Base-by-base conservation (phyloP, 805 yeast species). In the Wickerhamiella occidentalis region DNA sequence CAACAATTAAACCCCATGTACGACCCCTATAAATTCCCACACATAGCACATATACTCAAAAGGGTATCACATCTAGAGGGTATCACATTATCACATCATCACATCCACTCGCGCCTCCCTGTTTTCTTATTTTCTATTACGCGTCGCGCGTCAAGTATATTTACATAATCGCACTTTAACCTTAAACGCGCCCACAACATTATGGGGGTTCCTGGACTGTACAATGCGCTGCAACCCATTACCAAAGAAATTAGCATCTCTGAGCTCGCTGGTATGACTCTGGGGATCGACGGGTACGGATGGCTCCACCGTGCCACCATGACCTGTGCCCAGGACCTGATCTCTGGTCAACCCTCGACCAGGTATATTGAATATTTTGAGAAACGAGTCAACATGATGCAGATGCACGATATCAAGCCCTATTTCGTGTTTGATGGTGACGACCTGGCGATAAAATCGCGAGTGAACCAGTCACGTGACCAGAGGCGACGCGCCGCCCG, bases 341-440 rank as follows among this genome's bases (percentile, higher is more conserved):
- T 86, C 7, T 68, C 75, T 47, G 84, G 77, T 9, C 64, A 67
- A 46, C 85, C 87, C 1, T 85, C 97, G 0, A 69, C 58, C 28
- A 54, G 53, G 73, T 77, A 58, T 30, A 56, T 90, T 35, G 78
- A 76, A 28, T 86, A 80, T 57, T 79, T 88, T 45, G 66, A 78
- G 62, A 78, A 76, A 54, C 75, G 80, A 55, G 71, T 90, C 3
- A 70, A 74, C 25, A 75, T 87, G 82, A 68, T 88, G 38, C 66
- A 71, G 45, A 69, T 73, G 51, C 79, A 79, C 59, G 82, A 82
- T 2, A 80, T 92, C 2, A 77, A 76, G 47, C 95, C 96, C 0
- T 86, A 80, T 58, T 70, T 92, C 60, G 96, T 92, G 1, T 87
- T 92, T 65, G 99, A 92, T 64, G 99, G 99, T 2, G 94, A 85